These are phyloP conservation scores for Candida manassasensis DNA, from an alignment of 805 yeast species.

Conservation along the genomic window DNA sequence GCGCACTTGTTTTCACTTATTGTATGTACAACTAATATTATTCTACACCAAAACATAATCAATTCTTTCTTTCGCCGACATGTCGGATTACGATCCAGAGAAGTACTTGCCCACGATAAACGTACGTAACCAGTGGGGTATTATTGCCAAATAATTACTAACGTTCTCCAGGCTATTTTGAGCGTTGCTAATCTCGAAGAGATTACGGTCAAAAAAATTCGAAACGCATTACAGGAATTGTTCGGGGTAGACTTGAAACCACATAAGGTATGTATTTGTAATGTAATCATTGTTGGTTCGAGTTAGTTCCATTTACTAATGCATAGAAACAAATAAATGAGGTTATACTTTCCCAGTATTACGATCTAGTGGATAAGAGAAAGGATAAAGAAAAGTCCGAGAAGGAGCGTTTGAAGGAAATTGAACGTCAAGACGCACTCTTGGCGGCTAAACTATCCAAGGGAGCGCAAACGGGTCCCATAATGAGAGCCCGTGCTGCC, in stretches of 20 bases:
- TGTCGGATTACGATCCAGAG: conserved; percentile 11
- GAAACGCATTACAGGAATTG: conserved; percentile 68
- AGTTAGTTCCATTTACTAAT: conserved; percentile 13
- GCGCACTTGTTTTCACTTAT: too few relatives aligned
- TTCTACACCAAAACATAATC: too few relatives aligned
- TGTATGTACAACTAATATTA: too few relatives aligned
- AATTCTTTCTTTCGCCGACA: too few relatives aligned
- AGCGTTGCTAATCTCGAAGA: conserved; percentile 65
- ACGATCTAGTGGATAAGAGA: conserved; percentile 39
- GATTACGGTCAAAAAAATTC: conserved; percentile 65
- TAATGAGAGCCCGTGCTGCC: conserved; percentile 14
- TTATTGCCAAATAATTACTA: conserved; percentile 11
- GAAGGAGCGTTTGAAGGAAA: conserved; percentile 22
- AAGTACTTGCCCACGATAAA: conserved; percentile 61
- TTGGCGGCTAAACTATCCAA: conserved; percentile 49
- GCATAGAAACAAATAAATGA: conserved; percentile 53
- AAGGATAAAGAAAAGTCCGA: conserved; percentile 20
- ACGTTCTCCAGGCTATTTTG: conserved; percentile 54
- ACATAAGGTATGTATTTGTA: conserved; percentile 34
- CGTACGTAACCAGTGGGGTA: conserved; percentile 30
- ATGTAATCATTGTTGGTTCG: background rate
- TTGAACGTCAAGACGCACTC: conserved; percentile 46
- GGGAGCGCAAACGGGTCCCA: conserved; percentile 17
- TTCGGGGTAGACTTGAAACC: conserved; percentile 51
- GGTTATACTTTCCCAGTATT: conserved; percentile 55